Evolutionary conservation across 352 stramenopile genomes (phyloP), one percentile per base, ranked within the genome.

Genomic region (Pythium coloratum): DNA sequence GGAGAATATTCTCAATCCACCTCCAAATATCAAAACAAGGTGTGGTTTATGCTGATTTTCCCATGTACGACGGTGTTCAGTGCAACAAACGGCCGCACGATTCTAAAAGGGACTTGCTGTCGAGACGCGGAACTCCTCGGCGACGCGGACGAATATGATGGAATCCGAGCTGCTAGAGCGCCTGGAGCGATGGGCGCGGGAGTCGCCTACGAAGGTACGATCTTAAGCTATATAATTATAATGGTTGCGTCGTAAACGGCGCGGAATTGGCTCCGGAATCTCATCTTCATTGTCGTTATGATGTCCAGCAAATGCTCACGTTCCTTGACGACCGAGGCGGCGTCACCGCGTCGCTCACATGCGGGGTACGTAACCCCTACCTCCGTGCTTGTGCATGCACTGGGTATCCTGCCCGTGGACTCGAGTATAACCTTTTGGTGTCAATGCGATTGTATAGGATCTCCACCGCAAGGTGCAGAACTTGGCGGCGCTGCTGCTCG

Each of bases 251-350:
- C 34, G 14, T 24, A 49, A 71, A 49, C 24, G 65, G 30, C 34
- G 57, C 40, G 9, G 32, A 63, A 71, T 47, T 47, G 59, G 33
- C 65, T 40, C 16, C 10, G 3, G 32, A 57, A 57, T 40, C 42
- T 50, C 36, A 30, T 47, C 34, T 26, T 44, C 24, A 53, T 1
- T 56, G 4, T 46, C 28, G 2, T 55, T 16, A 20, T n/a, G 30
- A 33, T 51, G 28, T 54, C 10, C 53, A 92, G 86, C 82, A 76
- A 13, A 84, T 94, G 72, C 73, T 91, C 30, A 91, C 84, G 32
- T 95, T 95, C 59, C 82, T 81, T 36, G 82, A 95, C 34, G 84
- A 95, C 58, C 86, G 85, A 34, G 87, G 83, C 14, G 50, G 61
- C 6, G 62, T 85, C 46, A 82, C 74, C 3, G 66, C 78, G 12